Conservation (phyloP, 805 yeast species). For the Candida anglica region DNA sequence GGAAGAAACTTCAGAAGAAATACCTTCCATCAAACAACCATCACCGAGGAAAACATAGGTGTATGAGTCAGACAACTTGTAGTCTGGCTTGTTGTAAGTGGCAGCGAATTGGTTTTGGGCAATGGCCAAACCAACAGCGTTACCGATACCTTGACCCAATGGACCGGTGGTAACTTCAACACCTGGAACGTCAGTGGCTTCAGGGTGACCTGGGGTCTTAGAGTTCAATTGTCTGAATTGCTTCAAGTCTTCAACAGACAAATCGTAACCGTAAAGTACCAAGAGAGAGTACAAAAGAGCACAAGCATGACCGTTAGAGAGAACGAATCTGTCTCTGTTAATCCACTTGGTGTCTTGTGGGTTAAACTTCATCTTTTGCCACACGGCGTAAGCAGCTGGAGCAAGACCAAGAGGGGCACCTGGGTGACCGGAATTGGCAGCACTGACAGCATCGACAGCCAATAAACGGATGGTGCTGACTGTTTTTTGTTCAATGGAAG, state of each 20-base stretch:
- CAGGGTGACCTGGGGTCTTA: constrained; percentile 98
- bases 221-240: constrained; percentile 86
- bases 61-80: constrained; percentile 66
- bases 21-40: constrained; percentile 98
- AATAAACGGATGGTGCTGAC: constrained; percentile 85
- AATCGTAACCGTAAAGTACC: constrained; percentile 80
- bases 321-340: constrained; percentile 92
- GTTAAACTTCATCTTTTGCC: constrained; percentile 78
- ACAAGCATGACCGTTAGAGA: constrained; percentile 96
- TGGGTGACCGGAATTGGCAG: constrained; percentile 97
- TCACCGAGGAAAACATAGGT: constrained; percentile 88
- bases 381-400: constrained; percentile 87
- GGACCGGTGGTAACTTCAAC: constrained; percentile 98
- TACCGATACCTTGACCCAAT: constrained; percentile 94
- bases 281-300: constrained; percentile 82
- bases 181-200: constrained; percentile 77
- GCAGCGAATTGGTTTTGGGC: constrained; percentile 93
- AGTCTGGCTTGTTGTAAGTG: constrained; percentile 85
- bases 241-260: constrained; percentile 81
- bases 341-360: constrained; percentile 91
- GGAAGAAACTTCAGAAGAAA: constrained; percentile 89
- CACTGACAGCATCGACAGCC: constrained; percentile 81
- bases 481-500: constrained; percentile 62
- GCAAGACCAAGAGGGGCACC: constrained; percentile 99
- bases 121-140: constrained; percentile 94